Percentiles rank a stretch among this genome's conserved stretches.
Conservation (phyloP, 2,329 filamentous ascomycete species). For the Fusarium pininemorale region DNA sequence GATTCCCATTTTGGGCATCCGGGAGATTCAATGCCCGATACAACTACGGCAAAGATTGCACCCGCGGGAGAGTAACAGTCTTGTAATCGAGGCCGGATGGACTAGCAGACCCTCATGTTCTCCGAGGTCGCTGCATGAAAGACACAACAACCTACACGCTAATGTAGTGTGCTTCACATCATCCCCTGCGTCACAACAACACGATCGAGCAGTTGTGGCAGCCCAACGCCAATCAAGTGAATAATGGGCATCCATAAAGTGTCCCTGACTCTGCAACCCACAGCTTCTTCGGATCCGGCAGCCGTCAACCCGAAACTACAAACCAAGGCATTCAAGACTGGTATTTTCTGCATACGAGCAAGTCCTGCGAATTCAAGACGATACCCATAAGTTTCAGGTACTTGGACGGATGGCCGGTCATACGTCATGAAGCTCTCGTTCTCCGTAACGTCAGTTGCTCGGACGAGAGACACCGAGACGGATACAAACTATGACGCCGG, state of each 20-base stretch:
- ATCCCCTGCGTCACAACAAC: conserved; percentile 30
- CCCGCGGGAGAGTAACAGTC: background rate
- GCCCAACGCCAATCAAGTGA: background rate
- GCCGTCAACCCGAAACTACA: conserved; percentile 23
- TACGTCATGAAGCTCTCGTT: background rate
- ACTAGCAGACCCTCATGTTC: background rate
- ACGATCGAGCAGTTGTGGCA: conserved; percentile 19
- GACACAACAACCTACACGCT: conserved; percentile 1
- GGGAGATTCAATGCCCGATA: conserved; percentile 4
- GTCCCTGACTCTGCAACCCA: conserved; percentile 33
- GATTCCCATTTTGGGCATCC: conserved; percentile 4
- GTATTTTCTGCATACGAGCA: background rate
- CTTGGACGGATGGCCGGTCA: background rate
- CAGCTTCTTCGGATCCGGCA: conserved; percentile 14
- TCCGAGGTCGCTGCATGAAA: conserved; percentile 16
- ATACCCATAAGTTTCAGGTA: background rate
- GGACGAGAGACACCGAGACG: background rate
- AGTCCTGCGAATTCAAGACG: background rate
- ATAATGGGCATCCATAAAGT: conserved; percentile 1
- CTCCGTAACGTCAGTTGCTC: background rate
- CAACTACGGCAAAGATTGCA: background rate
- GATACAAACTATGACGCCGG: background rate
- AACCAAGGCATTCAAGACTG: background rate
- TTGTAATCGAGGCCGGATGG: background rate
- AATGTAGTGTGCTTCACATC: conserved; percentile 18